phyloP scores from a whole-genome alignment of 768 basidiomycete species.

The Lentinula boryana region DNA sequence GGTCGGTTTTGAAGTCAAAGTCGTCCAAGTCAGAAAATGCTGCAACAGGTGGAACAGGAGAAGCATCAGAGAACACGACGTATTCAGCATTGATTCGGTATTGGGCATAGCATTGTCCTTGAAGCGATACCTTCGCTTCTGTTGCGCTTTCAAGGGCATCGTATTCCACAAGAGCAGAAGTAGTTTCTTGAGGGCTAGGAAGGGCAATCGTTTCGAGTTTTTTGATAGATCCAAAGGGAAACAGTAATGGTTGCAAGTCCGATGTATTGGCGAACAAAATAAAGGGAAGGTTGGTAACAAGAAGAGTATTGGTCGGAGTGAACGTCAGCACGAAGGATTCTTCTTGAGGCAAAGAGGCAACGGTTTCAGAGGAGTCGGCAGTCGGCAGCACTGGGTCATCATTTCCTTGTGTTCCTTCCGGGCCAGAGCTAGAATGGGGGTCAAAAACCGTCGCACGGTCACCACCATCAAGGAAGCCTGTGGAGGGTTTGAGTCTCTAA shows the following conservation, averaged over 20 bases:
- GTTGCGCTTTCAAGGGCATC: constrained; percentile 44
- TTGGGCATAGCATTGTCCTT: constrained; percentile 57
- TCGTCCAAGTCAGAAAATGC: not conserved
- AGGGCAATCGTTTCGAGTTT: constrained; percentile 47
- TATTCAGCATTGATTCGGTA: constrained; percentile 30
- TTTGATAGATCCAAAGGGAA: constrained; percentile 65
- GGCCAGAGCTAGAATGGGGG: constrained; percentile 27
- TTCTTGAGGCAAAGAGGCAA: constrained; percentile 17
- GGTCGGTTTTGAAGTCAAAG: not conserved
- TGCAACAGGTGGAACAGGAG: not conserved
- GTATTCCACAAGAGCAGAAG: constrained; percentile 64
- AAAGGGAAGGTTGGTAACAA: constrained; percentile 61
- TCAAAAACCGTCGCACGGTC: constrained; percentile 67
- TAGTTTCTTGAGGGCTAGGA: constrained; percentile 30
- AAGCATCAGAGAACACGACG: constrained; percentile 4
- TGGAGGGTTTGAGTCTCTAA: constrained; percentile 2
- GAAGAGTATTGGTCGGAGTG: constrained; percentile 43
- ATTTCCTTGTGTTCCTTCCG: not conserved
- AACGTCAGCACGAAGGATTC: constrained; percentile 25
- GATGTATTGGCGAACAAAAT: constrained; percentile 60
- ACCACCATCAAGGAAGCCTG: constrained; percentile 80
- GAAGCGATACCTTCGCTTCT: constrained; percentile 59
- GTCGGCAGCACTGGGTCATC: constrained; percentile 15
- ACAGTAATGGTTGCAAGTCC: constrained; percentile 69
- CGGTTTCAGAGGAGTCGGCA: constrained; percentile 25